Evolutionary conservation across 2,329 filamentous ascomycete genomes (phyloP).

Genomic region (Colletotrichum musae): DNA sequence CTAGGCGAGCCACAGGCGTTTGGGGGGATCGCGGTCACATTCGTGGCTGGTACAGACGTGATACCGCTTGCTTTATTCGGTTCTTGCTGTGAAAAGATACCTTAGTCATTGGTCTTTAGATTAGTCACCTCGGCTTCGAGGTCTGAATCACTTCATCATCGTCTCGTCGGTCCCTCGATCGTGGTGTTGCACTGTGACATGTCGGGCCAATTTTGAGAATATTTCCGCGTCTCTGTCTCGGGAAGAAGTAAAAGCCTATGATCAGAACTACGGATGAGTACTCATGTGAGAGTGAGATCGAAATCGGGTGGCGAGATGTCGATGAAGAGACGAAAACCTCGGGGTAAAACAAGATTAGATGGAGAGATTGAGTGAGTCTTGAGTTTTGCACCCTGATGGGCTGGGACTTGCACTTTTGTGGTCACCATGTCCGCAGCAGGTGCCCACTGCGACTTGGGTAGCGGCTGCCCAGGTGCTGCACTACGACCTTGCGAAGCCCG

Average conservation of each 20-base stretch:
- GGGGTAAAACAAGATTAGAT: not conserved
- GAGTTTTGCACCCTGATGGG: constrained; percentile 10
- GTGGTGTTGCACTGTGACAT: not conserved
- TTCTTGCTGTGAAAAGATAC: constrained; percentile 31
- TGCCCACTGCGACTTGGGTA: constrained; percentile 21
- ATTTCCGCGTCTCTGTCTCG: too few species aligned
- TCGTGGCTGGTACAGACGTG: constrained; percentile 36
- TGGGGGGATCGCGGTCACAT: constrained; percentile 30
- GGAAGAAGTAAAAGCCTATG: too few species aligned
- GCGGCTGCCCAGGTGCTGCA: constrained; percentile 6
- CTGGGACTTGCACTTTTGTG: not conserved
- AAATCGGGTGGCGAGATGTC: not conserved
- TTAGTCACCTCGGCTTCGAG: constrained; percentile 1
- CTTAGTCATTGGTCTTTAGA: constrained; percentile 35
- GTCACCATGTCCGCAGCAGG: not conserved
- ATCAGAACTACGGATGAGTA: not conserved
- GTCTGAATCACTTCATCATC: not conserved
- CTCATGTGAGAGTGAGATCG: not conserved
- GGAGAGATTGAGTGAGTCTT: not conserved
- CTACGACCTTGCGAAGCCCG: constrained; percentile 23
- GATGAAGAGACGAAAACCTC: not conserved
- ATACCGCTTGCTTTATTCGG: constrained; percentile 34
- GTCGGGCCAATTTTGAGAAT: too few species aligned
- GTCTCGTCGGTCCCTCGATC: not conserved
- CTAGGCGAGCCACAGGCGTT: constrained; percentile 25